A percentile compares a stretch with the other conserved stretches of the same genome.
These are phyloP conservation scores for Metschnikowia aberdeeniae DNA, from an alignment of 805 yeast genomes.

Conservation along the genomic window DNA sequence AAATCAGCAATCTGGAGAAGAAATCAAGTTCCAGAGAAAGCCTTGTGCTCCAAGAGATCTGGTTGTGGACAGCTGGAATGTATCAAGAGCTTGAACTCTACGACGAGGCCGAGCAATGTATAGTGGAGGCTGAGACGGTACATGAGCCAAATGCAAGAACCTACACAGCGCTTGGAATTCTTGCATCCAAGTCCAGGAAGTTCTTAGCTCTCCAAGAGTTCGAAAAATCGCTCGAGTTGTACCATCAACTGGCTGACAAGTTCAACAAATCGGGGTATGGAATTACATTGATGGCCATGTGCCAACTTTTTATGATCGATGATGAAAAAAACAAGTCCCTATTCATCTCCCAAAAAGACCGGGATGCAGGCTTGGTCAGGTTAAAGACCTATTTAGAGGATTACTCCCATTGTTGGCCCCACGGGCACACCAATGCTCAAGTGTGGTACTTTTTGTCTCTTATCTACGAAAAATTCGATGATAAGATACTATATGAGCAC, in stretches of 20 bases:
- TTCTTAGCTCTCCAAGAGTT: conserved; percentile 56
- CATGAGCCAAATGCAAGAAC: conserved; percentile 45
- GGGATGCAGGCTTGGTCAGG: conserved; percentile 57
- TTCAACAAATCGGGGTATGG: conserved; percentile 38
- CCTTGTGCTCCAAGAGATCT: conserved; percentile 50
- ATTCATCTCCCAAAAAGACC: conserved; percentile 55
- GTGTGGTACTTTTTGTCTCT: conserved; percentile 66
- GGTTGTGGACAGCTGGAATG: conserved; percentile 71
- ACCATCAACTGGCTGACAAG: conserved; percentile 20
- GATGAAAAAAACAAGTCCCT: conserved; percentile 28
- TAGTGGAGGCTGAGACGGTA: conserved; percentile 63
- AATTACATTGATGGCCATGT: conserved; percentile 52
- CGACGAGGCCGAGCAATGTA: conserved; percentile 65
- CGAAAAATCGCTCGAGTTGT: conserved; percentile 54
- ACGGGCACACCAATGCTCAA: conserved; percentile 46
- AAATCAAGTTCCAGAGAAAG: not conserved
- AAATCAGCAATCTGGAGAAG: not conserved
- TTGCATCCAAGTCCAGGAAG: conserved; percentile 40
- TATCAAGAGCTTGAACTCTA: conserved; percentile 53
- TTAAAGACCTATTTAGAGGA: conserved; percentile 44
- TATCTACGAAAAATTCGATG: conserved; percentile 58
- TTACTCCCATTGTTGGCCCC: conserved; percentile 35
- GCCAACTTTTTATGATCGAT: conserved; percentile 46
- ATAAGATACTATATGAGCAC: conserved; percentile 42
- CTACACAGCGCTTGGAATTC: conserved; percentile 46